phyloP scores from a whole-genome alignment of 345 rosid genomes.

The Erodium maritimum region DNA sequence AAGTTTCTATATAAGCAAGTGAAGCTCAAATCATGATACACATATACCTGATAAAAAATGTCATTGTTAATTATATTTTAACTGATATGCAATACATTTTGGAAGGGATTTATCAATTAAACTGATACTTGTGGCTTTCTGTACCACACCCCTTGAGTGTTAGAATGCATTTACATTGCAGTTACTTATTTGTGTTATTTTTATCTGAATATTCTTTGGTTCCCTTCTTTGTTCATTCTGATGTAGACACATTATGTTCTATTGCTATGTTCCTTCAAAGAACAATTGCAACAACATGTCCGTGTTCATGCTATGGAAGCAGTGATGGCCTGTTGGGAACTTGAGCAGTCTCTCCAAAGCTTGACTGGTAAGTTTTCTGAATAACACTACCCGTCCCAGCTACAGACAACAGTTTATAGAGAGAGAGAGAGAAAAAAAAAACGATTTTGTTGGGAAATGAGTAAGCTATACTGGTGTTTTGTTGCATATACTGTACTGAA shows the following conservation, averaged over 20 bases:
- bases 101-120: too few relatives aligned
- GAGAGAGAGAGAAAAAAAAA: too few relatives aligned
- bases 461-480: not conserved
- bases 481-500: not conserved
- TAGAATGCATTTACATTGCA: too few relatives aligned
- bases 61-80: too few relatives aligned
- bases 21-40: too few relatives aligned
- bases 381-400: not conserved
- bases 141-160: too few relatives aligned
- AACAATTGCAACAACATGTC: constrained; percentile 77
- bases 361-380: constrained; percentile 34
- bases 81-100: too few relatives aligned
- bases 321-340: constrained; percentile 77
- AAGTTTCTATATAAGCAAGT: too few relatives aligned
- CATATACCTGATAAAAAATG: too few relatives aligned
- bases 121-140: too few relatives aligned
- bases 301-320: constrained; percentile 91
- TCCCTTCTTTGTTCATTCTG: constrained; percentile 2
- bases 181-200: too few relatives aligned
- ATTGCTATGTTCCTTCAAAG: constrained; percentile 64
- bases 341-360: constrained; percentile 64
- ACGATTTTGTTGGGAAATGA: not conserved
- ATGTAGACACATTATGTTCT: constrained; percentile 68
- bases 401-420: too few relatives aligned
- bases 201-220: not conserved